Conservation (phyloP, 768 basidiomycete species). For the Leccinellum albellum region DNA sequence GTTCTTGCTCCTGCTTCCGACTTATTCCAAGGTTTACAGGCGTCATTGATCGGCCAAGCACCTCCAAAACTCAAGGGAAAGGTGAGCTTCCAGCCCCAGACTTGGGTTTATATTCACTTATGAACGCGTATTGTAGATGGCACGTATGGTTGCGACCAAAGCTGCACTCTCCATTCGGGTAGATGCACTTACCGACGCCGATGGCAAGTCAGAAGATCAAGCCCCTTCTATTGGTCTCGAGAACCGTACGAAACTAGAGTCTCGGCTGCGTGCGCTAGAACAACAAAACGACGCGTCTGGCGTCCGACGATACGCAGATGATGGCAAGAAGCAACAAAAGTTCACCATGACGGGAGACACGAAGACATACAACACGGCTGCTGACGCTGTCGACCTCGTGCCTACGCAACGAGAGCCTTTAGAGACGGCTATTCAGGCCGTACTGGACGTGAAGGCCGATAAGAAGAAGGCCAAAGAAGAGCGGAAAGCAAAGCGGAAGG, state of each 20-base stretch:
- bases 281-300: conserved; percentile 71
- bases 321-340: conserved; percentile 65
- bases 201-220: conserved; percentile 79
- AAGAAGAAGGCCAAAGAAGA: conserved; percentile 80
- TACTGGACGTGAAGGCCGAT: conserved; percentile 82
- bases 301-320: conserved; percentile 61
- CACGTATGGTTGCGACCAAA: conserved; percentile 99
- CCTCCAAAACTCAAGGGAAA: conserved; percentile 98
- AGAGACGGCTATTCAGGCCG: conserved; percentile 69
- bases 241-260: conserved; percentile 93
- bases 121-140: conserved; percentile 60
- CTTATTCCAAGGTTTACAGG: conserved; percentile 40
- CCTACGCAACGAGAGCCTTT: conserved; percentile 84
- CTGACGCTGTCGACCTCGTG: conserved; percentile 79
- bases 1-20: background rate
- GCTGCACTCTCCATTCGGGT: conserved; percentile 96
- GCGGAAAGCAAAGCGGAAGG: conserved; percentile 62
- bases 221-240: conserved; percentile 89
- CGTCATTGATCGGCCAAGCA: conserved; percentile 94
- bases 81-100: conserved; percentile 46
- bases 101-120: background rate
- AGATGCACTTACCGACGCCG: conserved; percentile 90
- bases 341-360: conserved; percentile 81
- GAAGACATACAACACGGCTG: conserved; percentile 80
- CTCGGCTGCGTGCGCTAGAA: conserved; percentile 86